Base-by-base conservation (phyloP, 2,329 filamentous ascomycete genomes). In the Fusarium circinatum region DNA sequence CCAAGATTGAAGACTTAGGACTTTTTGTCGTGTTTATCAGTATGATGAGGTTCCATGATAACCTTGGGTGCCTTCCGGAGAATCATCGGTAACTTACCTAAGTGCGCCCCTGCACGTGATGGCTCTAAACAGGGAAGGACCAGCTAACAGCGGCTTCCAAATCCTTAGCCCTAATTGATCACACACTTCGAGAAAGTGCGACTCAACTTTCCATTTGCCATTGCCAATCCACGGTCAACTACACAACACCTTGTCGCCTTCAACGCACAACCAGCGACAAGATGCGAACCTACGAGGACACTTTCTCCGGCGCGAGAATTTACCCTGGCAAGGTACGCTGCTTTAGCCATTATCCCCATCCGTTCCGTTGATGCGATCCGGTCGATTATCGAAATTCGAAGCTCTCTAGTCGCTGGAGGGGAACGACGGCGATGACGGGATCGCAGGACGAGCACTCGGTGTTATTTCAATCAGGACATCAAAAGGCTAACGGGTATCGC, bases 261-360 rank as follows among this genome's bases (percentile, higher is more conserved):
- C 77, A 78, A 79, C 75, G 78, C 80, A 80, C 80, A 70, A 79
- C 80, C 80, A 78, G 82, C 83, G 83, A 82, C 83, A 90, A 85
- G 83, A 91, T 91, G 89, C 88, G 89, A 85, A 90, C 88, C 83
- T 91, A 91, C 89, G 89, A 91, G 85, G 89, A 91, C 84, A 83
- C 85, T 78, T 91, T 91, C 86, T 90, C 89, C 83, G 89, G 89
- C 83, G 86, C 88, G 87, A 89, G 87, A 86, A 91, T 90, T 79
- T 91, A 90, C 88, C 89, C 89, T 84, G 89, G 89, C 83, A 91
- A 91, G 89, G 89, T 91, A 89, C 85, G 87, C 77, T 76, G 54
- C 59, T 39, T 63, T 57, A 55, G 49, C 68, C 62, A 58, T 64
- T 63, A 49, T 58, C 24, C 55, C 39, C 28, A 32, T 45, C 54